A percentile compares a stretch with the other conserved stretches of the same genome.
Evolutionary conservation across 139 green algal species (phyloP).

Genomic region (Closterium sp.): DNA sequence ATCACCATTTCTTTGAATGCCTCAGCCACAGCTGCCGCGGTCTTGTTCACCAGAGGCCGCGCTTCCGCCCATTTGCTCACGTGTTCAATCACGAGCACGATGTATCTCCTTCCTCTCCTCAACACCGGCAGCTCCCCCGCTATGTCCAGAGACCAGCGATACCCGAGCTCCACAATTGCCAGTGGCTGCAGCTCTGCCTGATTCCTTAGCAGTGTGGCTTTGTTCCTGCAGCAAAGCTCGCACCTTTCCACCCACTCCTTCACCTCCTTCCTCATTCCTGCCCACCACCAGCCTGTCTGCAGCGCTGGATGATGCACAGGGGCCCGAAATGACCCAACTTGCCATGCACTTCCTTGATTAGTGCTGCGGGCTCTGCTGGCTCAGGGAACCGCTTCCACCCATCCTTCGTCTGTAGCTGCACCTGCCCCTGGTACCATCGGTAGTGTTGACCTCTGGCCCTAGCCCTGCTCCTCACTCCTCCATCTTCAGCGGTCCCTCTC

Average conservation of each 20-base stretch:
- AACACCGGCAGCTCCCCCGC: not conserved
- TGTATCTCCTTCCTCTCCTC: not conserved
- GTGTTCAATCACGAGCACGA: not conserved
- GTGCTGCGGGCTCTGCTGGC: not conserved
- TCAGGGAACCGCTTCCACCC: not conserved
- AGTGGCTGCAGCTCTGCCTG: not conserved
- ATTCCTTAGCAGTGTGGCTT: not conserved
- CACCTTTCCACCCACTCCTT: not conserved
- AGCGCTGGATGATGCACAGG: not conserved
- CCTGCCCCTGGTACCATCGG: not conserved
- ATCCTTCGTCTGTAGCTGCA: not conserved
- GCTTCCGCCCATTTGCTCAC: not conserved
- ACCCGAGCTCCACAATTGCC: not conserved
- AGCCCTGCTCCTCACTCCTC: not conserved
- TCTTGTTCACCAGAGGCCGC: not conserved
- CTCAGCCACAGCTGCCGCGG: not conserved
- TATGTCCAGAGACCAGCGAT: not conserved
- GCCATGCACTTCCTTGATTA: not conserved
- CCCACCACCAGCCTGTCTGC: not conserved
- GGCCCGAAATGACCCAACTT: not conserved
- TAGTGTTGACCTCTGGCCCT: not conserved
- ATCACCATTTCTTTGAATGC: not conserved
- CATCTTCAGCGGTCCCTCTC: not conserved
- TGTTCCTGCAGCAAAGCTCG: not conserved
- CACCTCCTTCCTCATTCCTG: not conserved